Conservation (phyloP, 148 eudicot genomes). For the Vaccinium darrowii region DNA sequence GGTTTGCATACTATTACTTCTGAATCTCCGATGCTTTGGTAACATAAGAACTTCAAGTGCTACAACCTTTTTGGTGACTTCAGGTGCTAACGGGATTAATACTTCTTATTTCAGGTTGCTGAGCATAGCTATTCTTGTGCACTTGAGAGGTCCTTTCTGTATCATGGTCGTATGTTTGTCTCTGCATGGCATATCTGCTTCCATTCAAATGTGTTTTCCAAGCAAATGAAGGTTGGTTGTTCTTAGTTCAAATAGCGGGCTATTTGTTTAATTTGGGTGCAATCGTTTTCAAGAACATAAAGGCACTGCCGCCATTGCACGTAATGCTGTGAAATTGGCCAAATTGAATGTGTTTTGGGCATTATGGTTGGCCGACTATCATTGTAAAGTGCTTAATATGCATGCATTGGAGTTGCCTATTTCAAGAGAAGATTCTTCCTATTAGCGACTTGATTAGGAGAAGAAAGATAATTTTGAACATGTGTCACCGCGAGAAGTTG, state of each 20-base stretch:
- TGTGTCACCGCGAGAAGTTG: background rate
- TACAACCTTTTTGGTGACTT: background rate
- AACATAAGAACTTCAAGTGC: background rate
- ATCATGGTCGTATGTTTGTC: constrained; percentile 94
- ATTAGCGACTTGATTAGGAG: background rate
- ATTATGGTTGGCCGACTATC: background rate
- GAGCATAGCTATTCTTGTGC: constrained; percentile 95
- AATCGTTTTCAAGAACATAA: background rate
- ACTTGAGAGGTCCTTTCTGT: constrained; percentile 89
- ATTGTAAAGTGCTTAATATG: background rate
- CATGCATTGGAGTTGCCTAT: background rate
- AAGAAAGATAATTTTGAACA: background rate
- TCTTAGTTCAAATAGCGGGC: background rate
- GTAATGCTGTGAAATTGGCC: background rate
- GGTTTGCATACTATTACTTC: background rate
- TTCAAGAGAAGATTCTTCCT: background rate
- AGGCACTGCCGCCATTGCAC: too few relatives aligned
- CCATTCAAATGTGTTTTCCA: constrained; percentile 91
- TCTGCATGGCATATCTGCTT: constrained; percentile 94
- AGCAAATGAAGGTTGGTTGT: constrained; percentile 85
- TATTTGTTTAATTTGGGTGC: background rate
- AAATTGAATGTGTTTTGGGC: background rate
- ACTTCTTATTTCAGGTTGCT: constrained; percentile 54
- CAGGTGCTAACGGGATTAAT: constrained; percentile 19
- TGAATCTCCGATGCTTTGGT: background rate